phyloP scores from a whole-genome alignment of 768 basidiomycete genomes.

The Agrocybe praecox region DNA sequence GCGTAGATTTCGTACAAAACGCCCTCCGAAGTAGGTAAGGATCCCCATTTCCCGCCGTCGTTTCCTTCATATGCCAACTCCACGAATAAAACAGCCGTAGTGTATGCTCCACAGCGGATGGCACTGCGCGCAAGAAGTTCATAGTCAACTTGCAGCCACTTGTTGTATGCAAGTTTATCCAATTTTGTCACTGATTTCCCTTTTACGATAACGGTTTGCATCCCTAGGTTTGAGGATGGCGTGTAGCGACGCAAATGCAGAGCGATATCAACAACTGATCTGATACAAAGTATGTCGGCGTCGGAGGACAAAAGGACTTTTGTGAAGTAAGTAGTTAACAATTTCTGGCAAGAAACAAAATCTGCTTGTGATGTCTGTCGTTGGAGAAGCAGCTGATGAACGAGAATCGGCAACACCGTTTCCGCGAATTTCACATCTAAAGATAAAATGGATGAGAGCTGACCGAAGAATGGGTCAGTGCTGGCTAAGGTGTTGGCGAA shows the following conservation, averaged over 20 bases:
- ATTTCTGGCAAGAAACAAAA: constrained; percentile 24
- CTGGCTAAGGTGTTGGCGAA: constrained; percentile 60
- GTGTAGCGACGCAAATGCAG: constrained; percentile 79
- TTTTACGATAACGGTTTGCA: too few species aligned
- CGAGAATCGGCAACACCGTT: constrained; percentile 71
- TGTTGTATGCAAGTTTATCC: constrained; percentile 57
- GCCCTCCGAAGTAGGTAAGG: constrained; percentile 49
- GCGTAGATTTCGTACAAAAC: constrained; percentile 91
- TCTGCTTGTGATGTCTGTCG: constrained; percentile 21
- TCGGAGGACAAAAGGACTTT: constrained; percentile 44
- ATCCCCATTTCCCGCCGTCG: constrained; percentile 23
- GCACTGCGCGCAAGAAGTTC: constrained; percentile 72
- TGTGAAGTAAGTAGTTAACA: constrained; percentile 60
- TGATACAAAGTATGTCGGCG: constrained; percentile 44
- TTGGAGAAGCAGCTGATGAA: constrained; percentile 62
- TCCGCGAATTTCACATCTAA: constrained; percentile 61
- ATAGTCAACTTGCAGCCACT: constrained; percentile 84
- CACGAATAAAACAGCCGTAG: constrained; percentile 87
- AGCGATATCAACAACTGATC: constrained; percentile 72
- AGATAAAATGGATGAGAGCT: constrained; percentile 60
- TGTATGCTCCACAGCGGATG: constrained; percentile 79
- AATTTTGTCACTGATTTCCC: neutral
- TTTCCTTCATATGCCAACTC: constrained; percentile 65
- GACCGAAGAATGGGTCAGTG: constrained; percentile 65
- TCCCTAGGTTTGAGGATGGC: constrained; percentile 25